phyloP scores from a whole-genome alignment of 306 rosid species.

The Cicer bijugum region DNA sequence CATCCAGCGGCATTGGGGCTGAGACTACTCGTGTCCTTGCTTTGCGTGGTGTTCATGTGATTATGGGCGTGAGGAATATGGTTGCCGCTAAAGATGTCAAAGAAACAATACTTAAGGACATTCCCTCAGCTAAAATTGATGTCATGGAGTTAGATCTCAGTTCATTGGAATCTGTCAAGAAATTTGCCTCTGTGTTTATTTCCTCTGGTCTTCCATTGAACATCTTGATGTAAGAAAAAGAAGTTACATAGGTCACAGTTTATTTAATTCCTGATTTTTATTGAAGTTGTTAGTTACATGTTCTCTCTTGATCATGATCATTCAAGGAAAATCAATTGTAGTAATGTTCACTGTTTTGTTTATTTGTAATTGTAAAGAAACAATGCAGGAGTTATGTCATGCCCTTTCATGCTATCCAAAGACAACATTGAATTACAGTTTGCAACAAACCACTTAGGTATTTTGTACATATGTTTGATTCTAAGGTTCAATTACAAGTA shows the following conservation, averaged over 20 bases:
- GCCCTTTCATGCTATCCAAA: conserved; percentile 74
- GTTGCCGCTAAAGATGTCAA: conserved; percentile 59
- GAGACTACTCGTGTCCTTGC: conserved; percentile 93
- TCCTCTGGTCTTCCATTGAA: conserved; percentile 74
- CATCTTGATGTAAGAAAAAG: conserved; percentile 78
- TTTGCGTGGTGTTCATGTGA: conserved; percentile 79
- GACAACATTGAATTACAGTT: conserved; percentile 88
- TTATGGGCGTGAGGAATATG: conserved; percentile 83
- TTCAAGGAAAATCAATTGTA: conserved; percentile 30
- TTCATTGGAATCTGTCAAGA: conserved; percentile 70
- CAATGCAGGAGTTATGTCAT: conserved; percentile 94
- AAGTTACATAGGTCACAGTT: not conserved
- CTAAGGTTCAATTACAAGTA: not conserved
- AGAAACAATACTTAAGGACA: conserved; percentile 68
- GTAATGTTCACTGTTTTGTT: conserved; percentile 49
- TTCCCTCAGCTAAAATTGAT: conserved; percentile 82
- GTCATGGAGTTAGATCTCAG: conserved; percentile 86
- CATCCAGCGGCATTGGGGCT: conserved; percentile 86
- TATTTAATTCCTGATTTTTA: not conserved
- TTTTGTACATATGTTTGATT: conserved; percentile 19
- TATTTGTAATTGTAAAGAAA: conserved; percentile 62
- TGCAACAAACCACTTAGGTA: conserved; percentile 90
- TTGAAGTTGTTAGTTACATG: not conserved
- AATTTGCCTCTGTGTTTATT: conserved; percentile 72
- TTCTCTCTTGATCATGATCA: conserved; percentile 27